A percentile compares a stretch with the other conserved stretches of the same genome.
Evolutionary conservation across 768 basidiomycete genomes (phyloP).

Genomic region (Mycena vulgaris): DNA sequence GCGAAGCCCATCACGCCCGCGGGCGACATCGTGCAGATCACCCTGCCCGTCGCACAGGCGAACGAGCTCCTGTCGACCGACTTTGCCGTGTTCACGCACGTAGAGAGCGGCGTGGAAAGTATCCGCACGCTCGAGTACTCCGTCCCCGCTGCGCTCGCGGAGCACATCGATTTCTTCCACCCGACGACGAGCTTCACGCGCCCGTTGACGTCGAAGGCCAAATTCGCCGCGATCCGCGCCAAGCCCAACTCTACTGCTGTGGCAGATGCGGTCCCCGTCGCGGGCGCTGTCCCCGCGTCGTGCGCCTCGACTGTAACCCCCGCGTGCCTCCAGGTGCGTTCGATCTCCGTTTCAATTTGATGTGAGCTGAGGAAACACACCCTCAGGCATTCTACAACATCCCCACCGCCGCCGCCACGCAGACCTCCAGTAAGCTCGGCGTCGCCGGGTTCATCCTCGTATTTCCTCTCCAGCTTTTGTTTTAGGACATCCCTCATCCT

Average conservation of each 20-base stretch:
- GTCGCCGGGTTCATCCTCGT: constrained; percentile 40
- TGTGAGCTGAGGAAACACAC: background rate
- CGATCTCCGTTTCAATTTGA: no score
- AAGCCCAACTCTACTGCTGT: background rate
- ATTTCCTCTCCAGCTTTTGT: no score
- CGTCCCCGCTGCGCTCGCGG: constrained; percentile 34
- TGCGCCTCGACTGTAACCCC: constrained; percentile 40
- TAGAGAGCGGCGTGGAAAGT: constrained; percentile 25
- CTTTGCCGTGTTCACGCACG: constrained; percentile 30
- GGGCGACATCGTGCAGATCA: constrained; percentile 40
- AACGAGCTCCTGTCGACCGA: constrained; percentile 38
- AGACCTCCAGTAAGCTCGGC: constrained; percentile 37
- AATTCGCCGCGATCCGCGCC: constrained; percentile 6
- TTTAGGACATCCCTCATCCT: background rate
- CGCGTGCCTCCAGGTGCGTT: constrained; percentile 36
- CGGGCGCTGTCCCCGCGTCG: constrained; percentile 36
- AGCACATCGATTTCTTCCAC: constrained; percentile 40
- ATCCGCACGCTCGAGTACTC: constrained; percentile 43
- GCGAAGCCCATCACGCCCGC: constrained; percentile 35
- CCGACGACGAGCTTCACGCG: constrained; percentile 38
- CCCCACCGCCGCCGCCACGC: constrained; percentile 40
- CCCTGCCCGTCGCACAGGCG: constrained; percentile 38
- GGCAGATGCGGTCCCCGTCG: background rate
- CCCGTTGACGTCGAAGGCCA: constrained; percentile 3
- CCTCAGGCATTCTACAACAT: constrained; percentile 42